Percentiles rank a stretch among this genome's conserved stretches.
phyloP scores from a whole-genome alignment of 1,284 basidiomycete species.

The Tilletia walkeri region DNA sequence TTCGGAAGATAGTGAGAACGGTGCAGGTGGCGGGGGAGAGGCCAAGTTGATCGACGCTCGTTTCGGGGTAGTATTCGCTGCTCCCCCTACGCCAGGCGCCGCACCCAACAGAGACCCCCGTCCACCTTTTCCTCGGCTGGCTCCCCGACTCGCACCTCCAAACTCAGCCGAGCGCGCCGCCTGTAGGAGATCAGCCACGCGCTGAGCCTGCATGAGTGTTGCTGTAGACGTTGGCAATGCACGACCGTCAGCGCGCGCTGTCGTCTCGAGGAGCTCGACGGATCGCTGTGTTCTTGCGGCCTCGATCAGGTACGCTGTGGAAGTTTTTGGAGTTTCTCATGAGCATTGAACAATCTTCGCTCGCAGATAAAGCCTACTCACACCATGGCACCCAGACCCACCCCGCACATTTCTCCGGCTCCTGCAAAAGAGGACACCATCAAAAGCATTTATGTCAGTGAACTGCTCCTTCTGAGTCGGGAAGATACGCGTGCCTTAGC shows the following conservation, averaged over 20 bases:
- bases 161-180: constrained; percentile 8
- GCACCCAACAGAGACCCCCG: not conserved
- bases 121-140: not conserved
- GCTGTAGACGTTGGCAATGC: not conserved
- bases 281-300: not conserved
- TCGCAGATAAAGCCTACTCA: not conserved
- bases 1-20: not conserved
- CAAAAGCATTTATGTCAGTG: no score
- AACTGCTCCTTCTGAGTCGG: no score
- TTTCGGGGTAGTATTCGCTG: constrained; percentile 13
- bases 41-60: not conserved
- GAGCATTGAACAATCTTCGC: not conserved
- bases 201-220: constrained; percentile 1
- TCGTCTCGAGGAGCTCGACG: not conserved
- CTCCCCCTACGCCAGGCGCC: not conserved
- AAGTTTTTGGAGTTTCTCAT: not conserved
- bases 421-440: not conserved
- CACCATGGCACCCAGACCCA: constrained; percentile 14
- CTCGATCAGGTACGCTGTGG: constrained; percentile 3
- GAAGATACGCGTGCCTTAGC: no score
- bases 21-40: not conserved
- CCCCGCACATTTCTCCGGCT: constrained; percentile 5
- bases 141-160: not conserved
- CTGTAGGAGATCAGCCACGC: constrained; percentile 7
- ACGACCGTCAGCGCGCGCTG: constrained; percentile 5